Base-by-base conservation (phyloP, 139 green algal genomes). In the Coelastrella sp. region DNA sequence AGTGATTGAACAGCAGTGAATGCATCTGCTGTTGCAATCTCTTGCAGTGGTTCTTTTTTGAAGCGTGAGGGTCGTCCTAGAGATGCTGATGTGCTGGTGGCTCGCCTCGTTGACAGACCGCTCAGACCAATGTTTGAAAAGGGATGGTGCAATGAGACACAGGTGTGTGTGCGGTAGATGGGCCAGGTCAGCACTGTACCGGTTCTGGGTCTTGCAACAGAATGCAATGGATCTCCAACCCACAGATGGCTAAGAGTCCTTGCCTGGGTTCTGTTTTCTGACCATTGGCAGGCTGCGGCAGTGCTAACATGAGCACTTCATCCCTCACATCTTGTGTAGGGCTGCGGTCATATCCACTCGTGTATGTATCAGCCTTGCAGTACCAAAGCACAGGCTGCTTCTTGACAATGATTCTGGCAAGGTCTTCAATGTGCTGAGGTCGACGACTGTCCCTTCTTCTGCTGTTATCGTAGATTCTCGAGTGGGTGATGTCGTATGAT, bases 91-190 rank as follows among this genome's bases (percentile, higher is more conserved):
- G 94, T 98, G 71, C 89, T 99, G 87, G 94, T 96, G 19, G 95
- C 95, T 0, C 92, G 98, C 2, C 94, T 99, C 14, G 95, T 99
- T 8, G 98, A 99, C 94, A 94, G 98, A 6, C 97, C 98, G 16
- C 89, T 99, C 11, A 93, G 98, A 71, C 98, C 98, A 73, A 97
- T 99, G 95, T 97, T 99, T 80, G 91, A 92, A 3, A 93, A 96
- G 73, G 97, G 97, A 10, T 99, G 97, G 96, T 90, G 92, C 10
- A 95, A 96, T 82, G 97, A 99, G 54, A 99, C 97, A 32, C 98
- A 99, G 94, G 94, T 98, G 89, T 81, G 83, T 47, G 19, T 11
- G 11, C 3, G 64, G 13, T 7, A 4, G 13, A 71, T 71, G 61
- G 10, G 11, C 61, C 61, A 71, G 32, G 32, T 47, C 32, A 1